These are phyloP conservation scores for Trichoderma guizhouense DNA, from an alignment of 2,329 filamentous ascomycete species.

Conservation along the genomic window DNA sequence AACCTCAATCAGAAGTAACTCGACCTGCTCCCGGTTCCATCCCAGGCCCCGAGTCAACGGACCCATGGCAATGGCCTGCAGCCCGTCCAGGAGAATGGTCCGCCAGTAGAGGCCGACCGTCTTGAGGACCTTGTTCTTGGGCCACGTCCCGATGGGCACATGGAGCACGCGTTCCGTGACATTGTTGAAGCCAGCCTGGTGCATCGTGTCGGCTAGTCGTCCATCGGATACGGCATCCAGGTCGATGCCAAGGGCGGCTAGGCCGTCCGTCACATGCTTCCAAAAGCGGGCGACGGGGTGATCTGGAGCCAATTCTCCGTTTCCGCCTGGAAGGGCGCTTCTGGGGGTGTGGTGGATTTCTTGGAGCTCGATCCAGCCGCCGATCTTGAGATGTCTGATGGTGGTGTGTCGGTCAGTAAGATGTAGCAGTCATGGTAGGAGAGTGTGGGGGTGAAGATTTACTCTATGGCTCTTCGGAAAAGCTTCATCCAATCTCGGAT, in stretches of 20 bases:
- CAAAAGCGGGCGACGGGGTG: slow-evolving; percentile 47
- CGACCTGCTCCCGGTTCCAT: slow-evolving; percentile 48
- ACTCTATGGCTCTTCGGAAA: slow-evolving; percentile 47
- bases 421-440: not conserved
- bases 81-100: slow-evolving; percentile 47
- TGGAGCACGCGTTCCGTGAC: slow-evolving; percentile 48
- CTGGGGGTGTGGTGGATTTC: slow-evolving; percentile 51
- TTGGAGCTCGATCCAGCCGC: slow-evolving; percentile 54
- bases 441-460: slow-evolving; percentile 22
- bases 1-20: slow-evolving; percentile 47
- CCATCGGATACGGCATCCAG: slow-evolving; percentile 43
- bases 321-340: slow-evolving; percentile 39
- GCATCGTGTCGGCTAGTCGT: slow-evolving; percentile 43
- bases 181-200: slow-evolving; percentile 50
- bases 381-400: slow-evolving; percentile 48
- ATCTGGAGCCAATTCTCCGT: slow-evolving; percentile 35
- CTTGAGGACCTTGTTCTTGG: slow-evolving; percentile 49
- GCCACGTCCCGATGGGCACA: slow-evolving; percentile 54
- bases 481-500: slow-evolving; percentile 54
- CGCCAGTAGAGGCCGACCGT: slow-evolving; percentile 51
- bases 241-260: slow-evolving; percentile 44
- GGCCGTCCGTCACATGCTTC: slow-evolving; percentile 43
- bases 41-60: slow-evolving; percentile 48
- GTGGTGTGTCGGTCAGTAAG: not conserved
- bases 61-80: slow-evolving; percentile 50